Conservation (phyloP, 257 asterid species). For the Thymus quinquecostatus region DNA sequence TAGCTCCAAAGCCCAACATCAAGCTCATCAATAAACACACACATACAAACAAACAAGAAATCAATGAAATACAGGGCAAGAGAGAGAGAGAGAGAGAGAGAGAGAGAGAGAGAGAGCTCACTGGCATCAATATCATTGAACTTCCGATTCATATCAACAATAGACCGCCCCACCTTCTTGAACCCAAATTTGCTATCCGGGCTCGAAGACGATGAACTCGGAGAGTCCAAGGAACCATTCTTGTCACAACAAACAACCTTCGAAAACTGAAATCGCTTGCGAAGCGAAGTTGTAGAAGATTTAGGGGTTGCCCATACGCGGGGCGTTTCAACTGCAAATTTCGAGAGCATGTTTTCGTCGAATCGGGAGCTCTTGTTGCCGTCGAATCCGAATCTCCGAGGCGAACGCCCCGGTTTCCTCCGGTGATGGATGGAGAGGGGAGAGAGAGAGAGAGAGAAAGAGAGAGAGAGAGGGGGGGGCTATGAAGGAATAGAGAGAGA, state of each 20-base stretch:
- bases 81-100: not conserved
- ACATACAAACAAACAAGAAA: not conserved
- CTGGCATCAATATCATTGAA: slow-evolving; percentile 71
- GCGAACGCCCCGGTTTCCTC: too few relatives aligned
- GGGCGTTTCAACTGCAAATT: slow-evolving; percentile 45
- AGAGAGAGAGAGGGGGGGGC: too few relatives aligned
- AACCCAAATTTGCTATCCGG: slow-evolving; percentile 54
- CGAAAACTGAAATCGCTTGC: slow-evolving; percentile 40
- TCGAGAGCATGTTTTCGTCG: slow-evolving; percentile 49
- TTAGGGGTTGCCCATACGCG: slow-evolving; percentile 36
- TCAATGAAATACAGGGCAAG: not conserved
- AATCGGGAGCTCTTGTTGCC: too few relatives aligned
- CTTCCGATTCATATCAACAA: slow-evolving; percentile 67
- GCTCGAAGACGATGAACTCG: slow-evolving; percentile 36
- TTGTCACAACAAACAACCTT: slow-evolving; percentile 62
- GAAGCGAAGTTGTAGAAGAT: slow-evolving; percentile 31
- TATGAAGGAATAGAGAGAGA: too few relatives aligned
- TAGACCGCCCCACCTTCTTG: slow-evolving; percentile 57
- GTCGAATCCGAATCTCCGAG: too few relatives aligned
- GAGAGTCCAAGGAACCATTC: slow-evolving; percentile 50
- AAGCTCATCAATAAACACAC: slow-evolving; percentile 16
- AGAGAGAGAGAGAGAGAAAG: too few relatives aligned
- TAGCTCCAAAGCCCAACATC: slow-evolving; percentile 17
- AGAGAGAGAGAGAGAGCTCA: slow-evolving; percentile 36
- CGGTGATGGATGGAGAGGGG: too few relatives aligned